These are phyloP conservation scores for Beauveria scarabaeidicola DNA, from an alignment of 2,329 filamentous ascomycete species.

Conservation along the genomic window DNA sequence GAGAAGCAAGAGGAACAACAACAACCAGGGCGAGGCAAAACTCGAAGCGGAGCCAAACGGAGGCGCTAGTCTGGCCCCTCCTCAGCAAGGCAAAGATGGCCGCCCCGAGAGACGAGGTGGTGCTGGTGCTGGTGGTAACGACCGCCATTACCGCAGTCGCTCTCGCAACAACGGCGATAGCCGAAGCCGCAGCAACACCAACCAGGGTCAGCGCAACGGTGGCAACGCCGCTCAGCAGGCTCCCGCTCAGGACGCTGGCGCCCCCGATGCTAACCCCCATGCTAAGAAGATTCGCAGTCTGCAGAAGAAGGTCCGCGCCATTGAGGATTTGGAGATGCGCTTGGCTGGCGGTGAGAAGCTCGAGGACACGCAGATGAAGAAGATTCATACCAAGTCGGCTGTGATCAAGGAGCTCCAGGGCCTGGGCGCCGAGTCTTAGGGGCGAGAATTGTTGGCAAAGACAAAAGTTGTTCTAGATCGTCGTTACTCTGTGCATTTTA, in stretches of 20 bases:
- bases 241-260: constrained; percentile 31
- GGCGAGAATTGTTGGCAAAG: not conserved
- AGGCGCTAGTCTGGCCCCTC: constrained; percentile 39
- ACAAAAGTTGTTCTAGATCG: not conserved
- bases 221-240: constrained; percentile 18
- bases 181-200: constrained; percentile 43
- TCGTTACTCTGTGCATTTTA: not conserved
- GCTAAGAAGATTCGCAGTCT: constrained; percentile 93
- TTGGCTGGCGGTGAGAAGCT: constrained; percentile 90
- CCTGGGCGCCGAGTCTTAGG: constrained; percentile 32
- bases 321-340: constrained; percentile 97
- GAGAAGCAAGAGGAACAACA: constrained; percentile 63
- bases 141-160: constrained; percentile 46
- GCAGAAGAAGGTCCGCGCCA: constrained; percentile 94
- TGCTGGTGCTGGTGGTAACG: constrained; percentile 17
- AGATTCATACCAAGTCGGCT: constrained; percentile 80
- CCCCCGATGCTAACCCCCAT: constrained; percentile 54
- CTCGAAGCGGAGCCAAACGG: constrained; percentile 34
- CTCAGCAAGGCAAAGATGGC: constrained; percentile 39
- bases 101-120: constrained; percentile 56
- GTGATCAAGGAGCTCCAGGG: constrained; percentile 76
- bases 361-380: constrained; percentile 97
- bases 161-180: constrained; percentile 43
- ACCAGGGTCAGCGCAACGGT: constrained; percentile 27
- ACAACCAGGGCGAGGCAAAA: constrained; percentile 52